A percentile compares a stretch with the other conserved stretches of the same genome.
Conservation (phyloP, 2,329 filamentous ascomycete species). For the Cytospora mali region DNA sequence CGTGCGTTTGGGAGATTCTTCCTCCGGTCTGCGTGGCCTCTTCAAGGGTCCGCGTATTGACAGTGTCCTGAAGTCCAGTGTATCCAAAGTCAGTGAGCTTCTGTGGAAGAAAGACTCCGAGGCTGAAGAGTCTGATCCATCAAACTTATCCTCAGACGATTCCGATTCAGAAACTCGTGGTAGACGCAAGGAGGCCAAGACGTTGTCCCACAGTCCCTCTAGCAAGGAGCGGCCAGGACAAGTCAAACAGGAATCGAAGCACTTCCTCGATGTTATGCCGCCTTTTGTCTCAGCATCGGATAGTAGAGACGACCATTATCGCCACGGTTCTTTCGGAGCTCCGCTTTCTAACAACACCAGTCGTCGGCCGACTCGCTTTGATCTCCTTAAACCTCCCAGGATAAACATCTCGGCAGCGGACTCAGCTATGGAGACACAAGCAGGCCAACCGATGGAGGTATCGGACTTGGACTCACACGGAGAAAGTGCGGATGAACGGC, state of each 20-base stretch:
- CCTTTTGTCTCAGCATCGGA: slow-evolving; percentile 47
- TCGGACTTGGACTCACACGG: slow-evolving; percentile 45
- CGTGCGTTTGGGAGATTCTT: slow-evolving; percentile 50
- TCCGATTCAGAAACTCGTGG: slow-evolving; percentile 51
- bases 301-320: slow-evolving; percentile 30
- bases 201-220: slow-evolving; percentile 37
- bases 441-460: slow-evolving; percentile 39
- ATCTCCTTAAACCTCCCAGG: slow-evolving; percentile 52
- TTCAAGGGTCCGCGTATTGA: slow-evolving; percentile 79
- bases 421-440: slow-evolving; percentile 29
- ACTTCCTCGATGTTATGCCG: slow-evolving; percentile 56
- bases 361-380: slow-evolving; percentile 48
- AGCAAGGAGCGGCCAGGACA: slow-evolving; percentile 38
- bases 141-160: slow-evolving; percentile 50
- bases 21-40: slow-evolving; percentile 66
- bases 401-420: slow-evolving; percentile 51
- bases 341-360: slow-evolving; percentile 40
- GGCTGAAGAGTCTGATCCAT: slow-evolving; percentile 38
- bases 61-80: slow-evolving; percentile 64
- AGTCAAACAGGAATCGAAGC: slow-evolving; percentile 42
- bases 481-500: slow-evolving; percentile 35
- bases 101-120: slow-evolving; percentile 57
- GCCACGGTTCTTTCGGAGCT: slow-evolving; percentile 13
- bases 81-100: slow-evolving; percentile 59
- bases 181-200: slow-evolving; percentile 36